A percentile compares a stretch with the other conserved stretches of the same genome.
Conservation (phyloP, 768 basidiomycete genomes). For the Lyophyllum semitale region DNA sequence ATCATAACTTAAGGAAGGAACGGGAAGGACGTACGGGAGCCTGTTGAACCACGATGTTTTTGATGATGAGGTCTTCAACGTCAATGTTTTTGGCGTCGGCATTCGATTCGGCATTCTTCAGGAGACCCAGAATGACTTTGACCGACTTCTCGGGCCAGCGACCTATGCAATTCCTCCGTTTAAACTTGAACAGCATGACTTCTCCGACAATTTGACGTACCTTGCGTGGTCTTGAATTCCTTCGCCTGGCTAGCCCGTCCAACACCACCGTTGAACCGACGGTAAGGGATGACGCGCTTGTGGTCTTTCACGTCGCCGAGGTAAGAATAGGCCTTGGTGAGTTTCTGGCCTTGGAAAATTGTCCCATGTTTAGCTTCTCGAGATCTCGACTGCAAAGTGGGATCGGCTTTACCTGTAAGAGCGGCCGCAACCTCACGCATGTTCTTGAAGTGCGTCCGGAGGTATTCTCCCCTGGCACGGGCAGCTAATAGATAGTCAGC, state of each 20-base stretch:
- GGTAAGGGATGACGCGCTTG: conserved; percentile 96
- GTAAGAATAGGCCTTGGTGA: conserved; percentile 94
- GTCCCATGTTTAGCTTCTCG: conserved; percentile 3
- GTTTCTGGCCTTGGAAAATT: conserved; percentile 75
- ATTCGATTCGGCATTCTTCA: conserved; percentile 99
- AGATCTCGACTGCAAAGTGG: neutral
- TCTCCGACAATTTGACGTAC: conserved; percentile 45
- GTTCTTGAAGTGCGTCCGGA: conserved; percentile 99
- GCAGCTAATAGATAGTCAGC: conserved; percentile 60
- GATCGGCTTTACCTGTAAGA: conserved; percentile 66
- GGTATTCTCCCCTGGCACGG: conserved; percentile 92
- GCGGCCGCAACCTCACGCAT: conserved; percentile 99
- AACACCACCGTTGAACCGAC: conserved; percentile 93
- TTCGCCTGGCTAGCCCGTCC: conserved; percentile 94
- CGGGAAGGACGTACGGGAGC: conserved; percentile 75
- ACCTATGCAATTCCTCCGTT: conserved; percentile 50
- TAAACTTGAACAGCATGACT: neutral
- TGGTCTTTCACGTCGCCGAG: conserved; percentile 93
- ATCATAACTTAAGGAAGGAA: neutral
- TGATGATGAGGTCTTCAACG: conserved; percentile 89
- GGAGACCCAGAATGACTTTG: conserved; percentile 88
- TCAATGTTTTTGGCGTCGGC: conserved; percentile 97
- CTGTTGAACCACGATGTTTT: conserved; percentile 97
- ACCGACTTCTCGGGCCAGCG: conserved; percentile 99
- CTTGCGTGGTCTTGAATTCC: conserved; percentile 95